Conservation (phyloP, 129 eudicot species). For the Pulicaria dysenterica region DNA sequence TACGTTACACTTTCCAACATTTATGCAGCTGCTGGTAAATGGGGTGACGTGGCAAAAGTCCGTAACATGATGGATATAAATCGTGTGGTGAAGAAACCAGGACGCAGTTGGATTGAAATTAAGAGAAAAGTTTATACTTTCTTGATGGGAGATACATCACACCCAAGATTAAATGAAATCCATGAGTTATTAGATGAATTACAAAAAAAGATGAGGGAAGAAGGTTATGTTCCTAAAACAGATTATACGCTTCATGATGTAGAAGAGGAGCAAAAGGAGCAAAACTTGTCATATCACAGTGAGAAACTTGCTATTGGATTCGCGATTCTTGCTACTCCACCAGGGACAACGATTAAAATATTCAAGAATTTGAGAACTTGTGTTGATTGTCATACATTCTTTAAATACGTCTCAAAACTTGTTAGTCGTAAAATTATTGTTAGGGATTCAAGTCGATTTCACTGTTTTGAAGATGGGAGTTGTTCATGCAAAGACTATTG, state of each 20-base stretch:
- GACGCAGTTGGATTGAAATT: slow-evolving; percentile 60
- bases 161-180: slow-evolving; percentile 49
- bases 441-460: slow-evolving; percentile 21
- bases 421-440: slow-evolving; percentile 19
- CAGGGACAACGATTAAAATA: slow-evolving; percentile 55
- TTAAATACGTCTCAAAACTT: slow-evolving; percentile 15
- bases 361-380: slow-evolving; percentile 70
- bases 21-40: slow-evolving; percentile 62
- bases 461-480: slow-evolving; percentile 18
- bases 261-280: slow-evolving; percentile 23
- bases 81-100: slow-evolving; percentile 55
- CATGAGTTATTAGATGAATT: slow-evolving; percentile 38
- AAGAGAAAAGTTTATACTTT: slow-evolving; percentile 50
- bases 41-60: slow-evolving; percentile 59
- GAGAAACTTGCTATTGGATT: slow-evolving; percentile 21
- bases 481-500: slow-evolving; percentile 56
- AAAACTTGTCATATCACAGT: slow-evolving; percentile 24
- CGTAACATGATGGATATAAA: slow-evolving; percentile 49
- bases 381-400: slow-evolving; percentile 52
- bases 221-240: slow-evolving; percentile 13
- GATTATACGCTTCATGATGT: slow-evolving; percentile 17
- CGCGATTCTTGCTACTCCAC: slow-evolving; percentile 38
- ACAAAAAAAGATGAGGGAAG: slow-evolving; percentile 46
- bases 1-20: slow-evolving; percentile 68
- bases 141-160: slow-evolving; percentile 59